A percentile compares a stretch with the other conserved stretches of the same genome.
Conservation (phyloP, 805 yeast genomes). For the Candida boleticola region DNA sequence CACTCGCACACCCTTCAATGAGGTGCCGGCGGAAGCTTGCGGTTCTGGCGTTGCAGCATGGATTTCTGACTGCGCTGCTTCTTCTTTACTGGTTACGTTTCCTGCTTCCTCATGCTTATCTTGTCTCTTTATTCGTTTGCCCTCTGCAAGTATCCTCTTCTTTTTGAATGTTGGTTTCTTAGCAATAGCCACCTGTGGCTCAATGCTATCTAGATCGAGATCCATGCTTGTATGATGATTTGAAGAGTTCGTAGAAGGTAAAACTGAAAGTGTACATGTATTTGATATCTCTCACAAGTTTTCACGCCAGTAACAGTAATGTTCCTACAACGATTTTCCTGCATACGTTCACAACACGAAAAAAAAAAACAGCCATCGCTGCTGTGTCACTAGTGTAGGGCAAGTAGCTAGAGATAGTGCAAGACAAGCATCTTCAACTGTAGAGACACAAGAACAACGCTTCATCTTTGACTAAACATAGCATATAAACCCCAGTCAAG, state of each 20-base stretch:
- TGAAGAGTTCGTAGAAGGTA: too few species aligned
- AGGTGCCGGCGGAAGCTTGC: neutral
- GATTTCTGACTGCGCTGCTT: too few species aligned
- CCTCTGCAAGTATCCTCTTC: slow-evolving; percentile 12
- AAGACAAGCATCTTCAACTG: too few species aligned
- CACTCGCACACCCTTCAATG: slow-evolving; percentile 2
- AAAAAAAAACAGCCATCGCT: neutral
- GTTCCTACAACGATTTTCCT: too few species aligned
- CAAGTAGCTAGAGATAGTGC: too few species aligned
- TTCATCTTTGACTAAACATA: neutral
- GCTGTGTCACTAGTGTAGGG: too few species aligned
- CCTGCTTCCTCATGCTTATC: slow-evolving; percentile 19
- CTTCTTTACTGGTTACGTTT: too few species aligned
- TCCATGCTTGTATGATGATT: neutral
- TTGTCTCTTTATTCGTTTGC: slow-evolving; percentile 22
- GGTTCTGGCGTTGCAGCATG: too few species aligned
- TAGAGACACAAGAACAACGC: too few species aligned
- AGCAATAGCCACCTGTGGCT: neutral
- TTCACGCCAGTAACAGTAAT: too few species aligned
- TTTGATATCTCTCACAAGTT: too few species aligned
- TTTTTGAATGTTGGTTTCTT: slow-evolving; percentile 7
- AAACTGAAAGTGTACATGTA: too few species aligned
- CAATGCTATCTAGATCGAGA: slow-evolving; percentile 2
- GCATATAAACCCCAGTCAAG: neutral
- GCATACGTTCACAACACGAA: neutral